Base-by-base conservation (phyloP, 2,329 filamentous ascomycete genomes). In the Aureobasidium melanogenum region DNA sequence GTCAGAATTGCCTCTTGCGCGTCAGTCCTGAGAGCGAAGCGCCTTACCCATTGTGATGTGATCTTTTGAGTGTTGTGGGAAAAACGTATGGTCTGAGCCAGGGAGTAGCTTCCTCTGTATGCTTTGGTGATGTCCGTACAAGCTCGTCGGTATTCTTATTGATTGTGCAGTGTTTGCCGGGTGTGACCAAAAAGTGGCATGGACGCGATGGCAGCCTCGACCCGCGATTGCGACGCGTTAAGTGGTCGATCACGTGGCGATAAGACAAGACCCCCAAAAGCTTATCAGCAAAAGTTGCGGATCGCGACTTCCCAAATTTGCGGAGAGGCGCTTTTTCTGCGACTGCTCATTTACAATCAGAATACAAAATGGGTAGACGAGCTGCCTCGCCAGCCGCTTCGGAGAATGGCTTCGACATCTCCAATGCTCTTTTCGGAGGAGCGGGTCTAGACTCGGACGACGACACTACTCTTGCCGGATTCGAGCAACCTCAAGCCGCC, bases 391-490 rank as follows among this genome's bases (percentile, higher is more conserved):
- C 93, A 63, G 85, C 91, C 52, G 80, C 83, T 62, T 97, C 93
- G 54, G 93, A 97, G 76, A 88, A 87, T 66, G 94, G 96, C 71
- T 85, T 95, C 70, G 94, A 99, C 70, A 97, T 99, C 58, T 85
- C 91, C 22, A 86, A 82, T 64, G 87, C 88, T 2, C 80, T 97
- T 12, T 68, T 70, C 28, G 50, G 55, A 22, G 88, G 93, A 69
- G 82, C 85, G 58, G 82, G 80, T 62, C 80, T 84, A 58, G 77
- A 80, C 64, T 81, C 81, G 64, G 76, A 74, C 64, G 77, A 77
- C 57, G 77, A 63, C 28, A 50, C n/a, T 22, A 44, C 48, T 32
- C 47, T 61, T 5, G 48, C 46, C 15, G 59, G 50, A 1, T 59
- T 48, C 15, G 26, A 48, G 26, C 34, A 39, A 38, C 30, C 47